A percentile compares a stretch with the other conserved stretches of the same genome.
phyloP scores from a whole-genome alignment of 2,329 filamentous ascomycete species.

The Aureobasidium leucospermi region DNA sequence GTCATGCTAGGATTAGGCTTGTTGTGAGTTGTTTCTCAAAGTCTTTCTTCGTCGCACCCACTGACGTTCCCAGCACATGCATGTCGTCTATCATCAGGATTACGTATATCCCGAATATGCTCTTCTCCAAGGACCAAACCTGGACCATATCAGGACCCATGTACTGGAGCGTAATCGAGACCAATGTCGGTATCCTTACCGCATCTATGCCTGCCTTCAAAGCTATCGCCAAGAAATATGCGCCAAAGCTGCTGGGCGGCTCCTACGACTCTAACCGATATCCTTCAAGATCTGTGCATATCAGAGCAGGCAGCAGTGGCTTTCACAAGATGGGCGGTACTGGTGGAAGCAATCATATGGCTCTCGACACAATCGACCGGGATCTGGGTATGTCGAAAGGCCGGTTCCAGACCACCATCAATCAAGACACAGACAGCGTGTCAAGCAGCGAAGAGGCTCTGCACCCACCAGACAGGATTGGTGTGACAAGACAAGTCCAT shows the following conservation, averaged over 20 bases:
- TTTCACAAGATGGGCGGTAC: conserved; percentile 2
- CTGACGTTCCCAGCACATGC: not conserved
- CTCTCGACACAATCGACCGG: conserved; percentile 2
- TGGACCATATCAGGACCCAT: conserved; percentile 4
- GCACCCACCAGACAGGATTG: conserved; percentile 1
- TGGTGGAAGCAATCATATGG: not conserved
- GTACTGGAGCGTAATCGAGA: conserved; percentile 30
- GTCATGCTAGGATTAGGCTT: conserved; percentile 1
- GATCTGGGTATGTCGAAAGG: conserved; percentile 7
- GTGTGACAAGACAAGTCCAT: conserved; percentile 1
- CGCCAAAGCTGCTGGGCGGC: conserved; percentile 26
- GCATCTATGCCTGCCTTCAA: conserved; percentile 33
- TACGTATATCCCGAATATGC: conserved; percentile 8
- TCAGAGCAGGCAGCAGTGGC: not conserved
- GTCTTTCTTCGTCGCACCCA: not conserved
- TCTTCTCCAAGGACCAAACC: conserved; percentile 1
- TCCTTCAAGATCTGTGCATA: not conserved
- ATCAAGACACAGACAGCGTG: not conserved
- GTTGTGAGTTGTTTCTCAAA: not conserved
- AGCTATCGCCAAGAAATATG: conserved; percentile 27
- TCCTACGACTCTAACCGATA: not conserved
- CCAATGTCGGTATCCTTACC: conserved; percentile 31
- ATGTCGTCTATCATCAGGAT: conserved; percentile 2
- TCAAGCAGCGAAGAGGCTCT: not conserved
- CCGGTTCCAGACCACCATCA: not conserved